Conservation (phyloP, 1,284 basidiomycete species). For the Blastosporella zonata region DNA sequence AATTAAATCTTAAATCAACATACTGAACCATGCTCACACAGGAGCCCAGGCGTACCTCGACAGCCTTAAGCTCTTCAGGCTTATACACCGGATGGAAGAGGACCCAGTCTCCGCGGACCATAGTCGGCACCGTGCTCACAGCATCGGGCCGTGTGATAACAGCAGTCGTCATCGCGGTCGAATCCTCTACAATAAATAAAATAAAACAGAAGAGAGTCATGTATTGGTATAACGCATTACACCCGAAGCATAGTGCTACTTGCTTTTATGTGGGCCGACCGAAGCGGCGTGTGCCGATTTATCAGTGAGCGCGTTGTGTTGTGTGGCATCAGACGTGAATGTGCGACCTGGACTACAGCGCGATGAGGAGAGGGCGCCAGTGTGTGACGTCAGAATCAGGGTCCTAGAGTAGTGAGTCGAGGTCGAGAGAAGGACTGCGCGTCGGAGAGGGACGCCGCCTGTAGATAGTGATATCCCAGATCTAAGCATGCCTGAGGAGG, state of each 20-base stretch:
- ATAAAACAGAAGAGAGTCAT: neutral
- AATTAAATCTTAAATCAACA: neutral
- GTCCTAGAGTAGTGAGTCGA: constrained; percentile 2
- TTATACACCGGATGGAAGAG: constrained; percentile 83
- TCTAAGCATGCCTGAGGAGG: constrained; percentile 18
- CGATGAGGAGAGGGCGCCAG: neutral
- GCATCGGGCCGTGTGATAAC: constrained; percentile 24
- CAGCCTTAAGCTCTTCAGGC: constrained; percentile 73
- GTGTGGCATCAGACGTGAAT: constrained; percentile 15
- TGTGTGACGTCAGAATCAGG: constrained; percentile 5
- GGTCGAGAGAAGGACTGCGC: constrained; percentile 1
- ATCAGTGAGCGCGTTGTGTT: constrained; percentile 16
- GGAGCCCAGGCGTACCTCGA: constrained; percentile 46
- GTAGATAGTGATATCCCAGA: constrained; percentile 8
- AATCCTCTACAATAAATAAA: constrained; percentile 13
- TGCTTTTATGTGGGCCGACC: constrained; percentile 19
- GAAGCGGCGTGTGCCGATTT: constrained; percentile 17
- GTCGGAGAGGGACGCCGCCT: constrained; percentile 13
- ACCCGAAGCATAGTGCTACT: constrained; percentile 3
- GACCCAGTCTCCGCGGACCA: constrained; percentile 74
- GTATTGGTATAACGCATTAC: constrained; percentile 6
- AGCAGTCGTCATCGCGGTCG: constrained; percentile 2
- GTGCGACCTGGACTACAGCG: constrained; percentile 19
- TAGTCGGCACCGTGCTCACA: constrained; percentile 28
- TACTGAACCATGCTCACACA: constrained; percentile 1